Conservation (phyloP, 148 eudicot genomes). For the Chenopodium suecicum region DNA sequence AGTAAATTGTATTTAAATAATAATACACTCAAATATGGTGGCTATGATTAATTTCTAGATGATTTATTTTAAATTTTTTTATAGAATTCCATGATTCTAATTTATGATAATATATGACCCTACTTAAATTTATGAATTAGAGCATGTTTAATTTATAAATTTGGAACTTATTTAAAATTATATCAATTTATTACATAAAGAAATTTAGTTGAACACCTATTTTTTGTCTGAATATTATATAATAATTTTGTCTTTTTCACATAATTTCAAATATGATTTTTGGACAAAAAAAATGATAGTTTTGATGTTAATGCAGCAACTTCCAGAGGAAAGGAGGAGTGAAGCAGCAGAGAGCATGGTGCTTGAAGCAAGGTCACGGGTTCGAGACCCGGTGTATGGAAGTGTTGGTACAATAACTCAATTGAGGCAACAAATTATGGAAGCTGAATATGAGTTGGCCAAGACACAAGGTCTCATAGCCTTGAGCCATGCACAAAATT, state of each 20-base stretch:
- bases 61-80: too few species aligned
- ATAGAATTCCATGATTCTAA: too few species aligned
- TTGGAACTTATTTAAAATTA: too few species aligned
- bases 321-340: slow-evolving; percentile 28
- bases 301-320: slow-evolving; percentile 22
- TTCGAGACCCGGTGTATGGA: slow-evolving; percentile 47
- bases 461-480: slow-evolving; percentile 33
- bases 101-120: too few species aligned
- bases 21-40: too few species aligned
- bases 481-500: slow-evolving; percentile 21
- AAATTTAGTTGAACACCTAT: too few species aligned
- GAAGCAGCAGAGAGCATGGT: slow-evolving; percentile 41
- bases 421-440: slow-evolving; percentile 34
- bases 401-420: slow-evolving; percentile 35
- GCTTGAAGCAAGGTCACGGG: slow-evolving; percentile 36
- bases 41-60: too few species aligned
- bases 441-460: slow-evolving; percentile 35
- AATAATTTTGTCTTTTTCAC: too few species aligned
- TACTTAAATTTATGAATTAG: too few species aligned
- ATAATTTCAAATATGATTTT: not conserved
- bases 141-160: too few species aligned
- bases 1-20: too few species aligned
- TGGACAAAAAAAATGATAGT: not conserved
- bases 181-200: too few species aligned
- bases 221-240: not conserved